Evolutionary conservation across 179 eudicot species (phyloP), one percentile per base, ranked within the genome.

Genomic region (Nepenthes alata): DNA sequence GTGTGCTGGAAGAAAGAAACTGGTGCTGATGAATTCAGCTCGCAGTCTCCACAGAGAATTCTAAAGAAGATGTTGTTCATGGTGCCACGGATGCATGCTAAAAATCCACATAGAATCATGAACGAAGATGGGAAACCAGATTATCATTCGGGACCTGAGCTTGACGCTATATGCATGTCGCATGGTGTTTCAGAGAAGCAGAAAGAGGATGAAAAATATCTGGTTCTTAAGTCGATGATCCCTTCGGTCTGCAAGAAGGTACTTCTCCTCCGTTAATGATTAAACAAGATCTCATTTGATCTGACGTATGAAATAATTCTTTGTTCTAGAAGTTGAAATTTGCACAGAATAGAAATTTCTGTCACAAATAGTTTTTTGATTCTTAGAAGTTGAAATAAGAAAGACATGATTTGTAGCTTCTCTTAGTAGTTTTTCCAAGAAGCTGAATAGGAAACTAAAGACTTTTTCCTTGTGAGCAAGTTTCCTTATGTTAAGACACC

Each of bases 241-340:
- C 95, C 91, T 38, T 74, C 91, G 59, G 65, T 65, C 53, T 76
- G 76, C 66, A 80, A 87, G 91, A 91, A 38, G 53, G 3, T 82
- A 78, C 11, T n/a, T 16, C 6, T 38, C 34, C 44, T n/a, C 61
- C 9, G 2, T 37, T 41, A 34, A 53, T 12, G 35, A 35, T 36
- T 25, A 38, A 8, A 9, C 56, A 35, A 25, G 25, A 25, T 25
- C 34, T 4, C 35, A 8, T 4, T 35, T 9, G 10, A 34, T 15
- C 9, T n/a, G 11, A 16, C 10, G 25, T 13, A 15, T 52, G 53
- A 41, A 53, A 6, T 25, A 25, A 44, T 41, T 15, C 47, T 67
- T 54, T 52, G 60, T 5, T 58, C 45, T 41, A 41, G 2, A 54
- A 60, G 55, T 57, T 71, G 60, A 69, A 50, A 36, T 9, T 47